Evolutionary conservation across 2,329 filamentous ascomycete species (phyloP), one percentile per base, ranked within the genome.

Genomic region (Colletotrichum cordylinicola): DNA sequence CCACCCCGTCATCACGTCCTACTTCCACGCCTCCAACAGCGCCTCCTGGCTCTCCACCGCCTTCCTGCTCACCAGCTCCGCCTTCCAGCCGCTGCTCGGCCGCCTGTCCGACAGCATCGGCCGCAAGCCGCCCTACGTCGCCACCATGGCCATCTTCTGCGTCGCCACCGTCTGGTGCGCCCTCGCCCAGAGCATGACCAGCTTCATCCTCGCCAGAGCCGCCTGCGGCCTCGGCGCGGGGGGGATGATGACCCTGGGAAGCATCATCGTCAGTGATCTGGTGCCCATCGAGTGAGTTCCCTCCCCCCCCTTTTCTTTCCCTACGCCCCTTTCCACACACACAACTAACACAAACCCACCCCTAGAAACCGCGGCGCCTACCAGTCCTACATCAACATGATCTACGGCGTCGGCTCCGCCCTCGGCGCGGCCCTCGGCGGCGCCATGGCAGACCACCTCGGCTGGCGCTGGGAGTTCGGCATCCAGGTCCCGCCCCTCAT

Each of bases 21-120:
- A 96, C 82, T 96, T 96, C 83, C 87, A 92, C 76, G 91, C 93
- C 65, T 94, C 94, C 37, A 95, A 96, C 82, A 92, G 92, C 62
- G 95, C 95, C 4, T 95, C 94, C 3, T 97, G 95, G 95, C 88
- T 96, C 6, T 95, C 94, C 2, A 96, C 94, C 0, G 91, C 94
- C 0, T 96, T 96, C 78, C 84, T 96, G 43, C 88, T 97, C 48
- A 95, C 94, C 0, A 94, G 92, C 6, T 96, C 94, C 2, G 91
- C 93, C 29, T 93, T 95, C 73, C 93, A 96, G 83, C 94, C 95
- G 1, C 85, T 96, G 2, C 91, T 95, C 78, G 94, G 94, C 4
- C 90, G 94, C 3, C 82, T 96, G 2, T 95, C 94, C 2, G 94
- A 96, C 83, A 92, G 93, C 0, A 85, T 96, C 74, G 94, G 94